Conservation (phyloP, 805 yeast species). For the Ogataea parapolymorpha region DNA sequence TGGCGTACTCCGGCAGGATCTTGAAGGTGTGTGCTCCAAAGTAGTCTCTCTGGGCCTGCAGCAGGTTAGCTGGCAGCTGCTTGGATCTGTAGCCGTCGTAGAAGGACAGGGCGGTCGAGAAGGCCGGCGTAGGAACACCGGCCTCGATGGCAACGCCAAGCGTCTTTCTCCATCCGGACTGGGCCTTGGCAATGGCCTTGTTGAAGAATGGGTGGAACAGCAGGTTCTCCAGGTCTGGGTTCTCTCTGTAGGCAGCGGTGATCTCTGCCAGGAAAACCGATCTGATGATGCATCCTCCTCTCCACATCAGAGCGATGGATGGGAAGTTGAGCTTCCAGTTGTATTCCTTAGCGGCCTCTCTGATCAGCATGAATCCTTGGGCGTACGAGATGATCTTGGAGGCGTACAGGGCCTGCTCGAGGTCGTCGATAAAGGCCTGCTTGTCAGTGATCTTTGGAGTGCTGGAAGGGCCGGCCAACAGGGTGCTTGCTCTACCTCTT, state of each 20-base stretch:
- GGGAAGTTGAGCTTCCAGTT: conserved; percentile 97
- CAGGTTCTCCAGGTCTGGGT: conserved; percentile 92
- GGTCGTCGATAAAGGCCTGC: conserved; percentile 80
- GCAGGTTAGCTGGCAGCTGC: conserved; percentile 92
- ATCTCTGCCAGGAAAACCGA: conserved; percentile 97
- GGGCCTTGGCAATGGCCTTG: conserved; percentile 89
- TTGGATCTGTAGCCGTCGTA: conserved; percentile 98
- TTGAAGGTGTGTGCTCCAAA: conserved; percentile 99
- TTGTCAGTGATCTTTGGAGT: conserved; percentile 68
- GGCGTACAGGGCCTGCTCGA: conserved; percentile 97
- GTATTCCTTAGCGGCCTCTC: conserved; percentile 96
- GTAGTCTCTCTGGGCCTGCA: conserved; percentile 99
- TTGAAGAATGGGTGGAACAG: conserved; percentile 94
- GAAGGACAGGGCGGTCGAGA: conserved; percentile 94
- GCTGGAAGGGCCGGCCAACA: conserved; percentile 74
- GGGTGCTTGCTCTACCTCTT: conserved; percentile 80
- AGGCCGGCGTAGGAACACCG: conserved; percentile 98
- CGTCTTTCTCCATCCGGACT: conserved; percentile 91
- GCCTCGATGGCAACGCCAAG: conserved; percentile 70
- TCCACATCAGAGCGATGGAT: conserved; percentile 98
- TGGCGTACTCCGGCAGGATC: conserved; percentile 84
- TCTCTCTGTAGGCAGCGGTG: conserved; percentile 91
- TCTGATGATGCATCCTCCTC: conserved; percentile 99
- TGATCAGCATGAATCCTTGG: conserved; percentile 98
- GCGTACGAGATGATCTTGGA: conserved; percentile 98